Conservation (phyloP, 345 rosid genomes). For the Citrus reticulata region DNA sequence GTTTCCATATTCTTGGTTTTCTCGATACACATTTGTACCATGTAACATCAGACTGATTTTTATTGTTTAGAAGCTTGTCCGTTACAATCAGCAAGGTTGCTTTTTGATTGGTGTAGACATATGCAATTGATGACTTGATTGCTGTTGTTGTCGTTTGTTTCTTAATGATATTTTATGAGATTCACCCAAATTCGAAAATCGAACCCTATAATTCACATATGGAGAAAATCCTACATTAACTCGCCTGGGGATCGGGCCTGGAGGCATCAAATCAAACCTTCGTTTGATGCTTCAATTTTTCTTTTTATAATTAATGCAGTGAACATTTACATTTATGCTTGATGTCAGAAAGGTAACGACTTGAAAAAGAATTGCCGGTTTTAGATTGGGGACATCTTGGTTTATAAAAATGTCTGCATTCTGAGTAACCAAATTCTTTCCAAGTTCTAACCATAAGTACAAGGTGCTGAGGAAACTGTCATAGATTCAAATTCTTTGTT, state of each 20-base stretch:
- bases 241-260: too few species aligned
- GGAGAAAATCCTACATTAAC: too few species aligned
- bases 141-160: background rate
- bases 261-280: too few species aligned
- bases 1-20: background rate
- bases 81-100: background rate
- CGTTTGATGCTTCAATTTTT: too few species aligned
- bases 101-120: background rate
- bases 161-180: background rate
- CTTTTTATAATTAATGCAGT: too few species aligned
- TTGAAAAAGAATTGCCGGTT: too few species aligned
- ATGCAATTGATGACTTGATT: background rate
- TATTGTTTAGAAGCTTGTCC: background rate
- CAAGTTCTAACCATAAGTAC: conserved; percentile 1
- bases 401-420: background rate
- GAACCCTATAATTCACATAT: too few species aligned
- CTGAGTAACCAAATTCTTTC: background rate
- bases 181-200: background rate
- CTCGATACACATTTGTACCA: background rate
- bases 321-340: too few species aligned
- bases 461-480: conserved; percentile 4
- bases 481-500: background rate
- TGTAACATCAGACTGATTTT: background rate
- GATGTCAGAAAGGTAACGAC: too few species aligned
- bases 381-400: background rate